phyloP scores from a whole-genome alignment of 208 protist genomes.

The Crithidia sp. region DNA sequence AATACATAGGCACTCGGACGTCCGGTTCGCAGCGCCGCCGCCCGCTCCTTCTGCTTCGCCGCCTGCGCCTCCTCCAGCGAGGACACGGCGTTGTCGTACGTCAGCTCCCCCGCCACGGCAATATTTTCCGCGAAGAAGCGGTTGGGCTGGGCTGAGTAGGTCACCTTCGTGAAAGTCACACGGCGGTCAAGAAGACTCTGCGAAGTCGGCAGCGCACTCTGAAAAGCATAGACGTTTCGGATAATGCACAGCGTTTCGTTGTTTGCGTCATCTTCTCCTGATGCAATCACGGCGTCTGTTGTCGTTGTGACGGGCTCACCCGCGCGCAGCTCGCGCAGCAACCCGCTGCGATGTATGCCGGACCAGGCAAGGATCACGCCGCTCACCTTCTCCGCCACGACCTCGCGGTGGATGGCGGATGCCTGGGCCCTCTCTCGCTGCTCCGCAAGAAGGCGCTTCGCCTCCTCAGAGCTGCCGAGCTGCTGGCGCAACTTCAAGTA shows the following conservation, averaged over 20 bases:
- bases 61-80: slow-evolving; percentile 47
- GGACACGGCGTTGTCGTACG: slow-evolving; percentile 51
- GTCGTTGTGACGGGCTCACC: neutral
- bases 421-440: slow-evolving; percentile 33
- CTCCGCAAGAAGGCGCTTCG: slow-evolving; percentile 45
- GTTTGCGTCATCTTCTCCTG: neutral
- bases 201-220: slow-evolving; percentile 80
- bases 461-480: slow-evolving; percentile 54
- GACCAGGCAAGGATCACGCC: slow-evolving; percentile 81
- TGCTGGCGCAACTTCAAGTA: slow-evolving; percentile 57
- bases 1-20: slow-evolving; percentile 27
- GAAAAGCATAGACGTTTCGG: slow-evolving; percentile 76
- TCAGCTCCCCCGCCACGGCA: slow-evolving; percentile 47
- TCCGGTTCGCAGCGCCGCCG: slow-evolving; percentile 26
- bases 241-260: slow-evolving; percentile 61
- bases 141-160: slow-evolving; percentile 52
- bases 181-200: slow-evolving; percentile 62
- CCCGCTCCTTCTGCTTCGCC: slow-evolving; percentile 44
- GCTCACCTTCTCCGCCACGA: slow-evolving; percentile 37
- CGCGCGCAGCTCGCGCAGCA: slow-evolving; percentile 45
- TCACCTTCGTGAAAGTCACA: slow-evolving; percentile 75
- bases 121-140: slow-evolving; percentile 83
- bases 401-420: slow-evolving; percentile 28
- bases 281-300: no score
- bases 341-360: slow-evolving; percentile 76